A percentile compares a stretch with the other conserved stretches of the same genome.
Conservation (phyloP, 768 basidiomycete genomes). For the Lactarius quietus region DNA sequence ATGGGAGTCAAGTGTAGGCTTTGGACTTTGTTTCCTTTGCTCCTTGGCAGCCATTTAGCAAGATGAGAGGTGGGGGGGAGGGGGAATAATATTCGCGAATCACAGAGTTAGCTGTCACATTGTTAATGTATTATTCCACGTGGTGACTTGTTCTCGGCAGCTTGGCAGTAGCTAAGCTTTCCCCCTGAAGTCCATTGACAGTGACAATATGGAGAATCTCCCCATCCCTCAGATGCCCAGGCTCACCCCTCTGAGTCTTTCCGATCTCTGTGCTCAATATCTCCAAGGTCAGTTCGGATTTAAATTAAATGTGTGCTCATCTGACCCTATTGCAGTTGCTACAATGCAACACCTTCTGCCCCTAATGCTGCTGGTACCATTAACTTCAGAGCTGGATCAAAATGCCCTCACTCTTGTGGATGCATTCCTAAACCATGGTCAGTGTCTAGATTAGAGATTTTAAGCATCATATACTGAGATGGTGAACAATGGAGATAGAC, state of each 20-base stretch:
- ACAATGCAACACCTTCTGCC: background rate
- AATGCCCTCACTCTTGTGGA: background rate
- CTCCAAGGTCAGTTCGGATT: background rate
- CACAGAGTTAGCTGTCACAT: no score
- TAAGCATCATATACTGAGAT: background rate
- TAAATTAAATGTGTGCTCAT: background rate
- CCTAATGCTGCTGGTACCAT: background rate
- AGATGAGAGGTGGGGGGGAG: no score
- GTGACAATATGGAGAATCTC: no score
- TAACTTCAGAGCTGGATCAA: background rate
- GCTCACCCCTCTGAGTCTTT: background rate
- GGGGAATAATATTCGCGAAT: no score
- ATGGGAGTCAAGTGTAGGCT: no score
- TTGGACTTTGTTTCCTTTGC: no score
- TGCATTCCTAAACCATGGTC: background rate
- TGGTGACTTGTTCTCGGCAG: no score
- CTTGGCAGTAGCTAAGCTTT: no score
- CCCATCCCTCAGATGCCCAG: background rate
- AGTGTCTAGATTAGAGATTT: background rate
- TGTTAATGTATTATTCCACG: no score
- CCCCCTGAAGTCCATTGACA: no score
- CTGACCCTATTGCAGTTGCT: background rate
- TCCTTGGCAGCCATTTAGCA: no score
- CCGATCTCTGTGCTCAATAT: background rate
- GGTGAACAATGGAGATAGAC: no score